Percentiles rank a stretch among this genome's conserved stretches.
phyloP scores from a whole-genome alignment of 2,329 filamentous ascomycete genomes.

The Nemania bipapillata region DNA sequence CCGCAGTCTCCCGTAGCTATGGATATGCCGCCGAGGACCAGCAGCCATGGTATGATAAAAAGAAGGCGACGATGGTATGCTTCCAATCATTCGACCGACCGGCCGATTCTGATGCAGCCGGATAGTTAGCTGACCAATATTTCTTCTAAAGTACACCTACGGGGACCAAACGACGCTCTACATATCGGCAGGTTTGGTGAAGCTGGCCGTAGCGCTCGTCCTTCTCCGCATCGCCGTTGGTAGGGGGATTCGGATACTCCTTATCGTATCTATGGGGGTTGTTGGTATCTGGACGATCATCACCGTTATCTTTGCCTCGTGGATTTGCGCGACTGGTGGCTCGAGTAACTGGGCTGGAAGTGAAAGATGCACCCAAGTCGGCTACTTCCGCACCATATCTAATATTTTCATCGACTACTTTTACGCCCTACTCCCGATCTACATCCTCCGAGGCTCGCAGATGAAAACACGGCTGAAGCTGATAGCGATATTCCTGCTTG shows the following conservation, averaged over 20 bases:
- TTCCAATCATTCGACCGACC: background rate
- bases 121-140: slow-evolving; percentile 27
- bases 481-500: slow-evolving; percentile 47
- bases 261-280: slow-evolving; percentile 46
- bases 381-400: slow-evolving; percentile 51
- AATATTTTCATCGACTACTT: slow-evolving; percentile 54
- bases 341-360: slow-evolving; percentile 49
- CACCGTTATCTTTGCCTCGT: slow-evolving; percentile 50
- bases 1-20: slow-evolving; percentile 33
- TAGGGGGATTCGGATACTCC: slow-evolving; percentile 40
- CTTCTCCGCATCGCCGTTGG: slow-evolving; percentile 48
- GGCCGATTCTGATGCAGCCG: background rate
- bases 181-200: slow-evolving; percentile 50
- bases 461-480: slow-evolving; percentile 48
- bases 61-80: slow-evolving; percentile 37
- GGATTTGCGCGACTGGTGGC: slow-evolving; percentile 47
- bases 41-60: slow-evolving; percentile 44
- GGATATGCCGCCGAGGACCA: slow-evolving; percentile 47
- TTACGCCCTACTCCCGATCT: slow-evolving; percentile 49
- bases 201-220: slow-evolving; percentile 51
- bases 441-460: slow-evolving; percentile 47
- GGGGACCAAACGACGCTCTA: slow-evolving; percentile 50
- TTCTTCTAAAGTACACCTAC: slow-evolving; percentile 45
- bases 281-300: slow-evolving; percentile 49
- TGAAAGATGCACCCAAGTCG: slow-evolving; percentile 45